phyloP scores from a whole-genome alignment of 768 basidiomycete species.

The Russula abietina region DNA sequence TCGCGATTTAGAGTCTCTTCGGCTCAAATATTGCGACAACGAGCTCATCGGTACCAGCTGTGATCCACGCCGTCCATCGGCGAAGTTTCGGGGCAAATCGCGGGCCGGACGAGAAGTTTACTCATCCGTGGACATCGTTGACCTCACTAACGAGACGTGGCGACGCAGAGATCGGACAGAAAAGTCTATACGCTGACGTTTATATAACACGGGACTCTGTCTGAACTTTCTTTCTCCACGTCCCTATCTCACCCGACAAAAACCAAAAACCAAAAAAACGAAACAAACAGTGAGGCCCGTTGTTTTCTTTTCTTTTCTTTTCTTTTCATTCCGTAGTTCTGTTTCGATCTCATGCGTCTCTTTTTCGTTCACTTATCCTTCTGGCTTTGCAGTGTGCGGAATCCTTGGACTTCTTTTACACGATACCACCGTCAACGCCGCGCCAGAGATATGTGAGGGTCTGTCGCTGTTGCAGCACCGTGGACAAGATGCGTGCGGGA shows the following conservation, averaged over 20 bases:
- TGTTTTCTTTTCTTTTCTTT: no score
- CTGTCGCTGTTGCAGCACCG: slow-evolving; percentile 94
- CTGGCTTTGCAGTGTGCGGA: slow-evolving; percentile 65
- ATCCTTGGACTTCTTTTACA: slow-evolving; percentile 84
- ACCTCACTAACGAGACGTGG: no score
- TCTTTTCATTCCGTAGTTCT: not conserved
- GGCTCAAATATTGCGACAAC: no score
- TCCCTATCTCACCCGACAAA: not conserved
- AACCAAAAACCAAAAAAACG: no score
- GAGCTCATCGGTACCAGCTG: no score
- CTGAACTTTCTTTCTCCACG: no score
- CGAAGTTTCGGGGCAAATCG: not conserved
- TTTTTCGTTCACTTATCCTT: slow-evolving; percentile 22
- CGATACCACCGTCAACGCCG: slow-evolving; percentile 67
- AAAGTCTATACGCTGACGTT: no score
- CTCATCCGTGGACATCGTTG: no score
- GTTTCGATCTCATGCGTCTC: not conserved
- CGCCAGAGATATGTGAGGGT: slow-evolving; percentile 88
- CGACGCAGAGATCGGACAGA: no score
- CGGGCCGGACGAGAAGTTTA: not conserved
- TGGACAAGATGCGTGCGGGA: slow-evolving; percentile 96
- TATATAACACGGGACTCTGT: no score
- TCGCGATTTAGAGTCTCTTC: no score
- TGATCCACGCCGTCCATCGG: no score
- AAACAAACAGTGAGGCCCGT: slow-evolving; percentile 8